Evolutionary conservation across 192 early-diverging fungal species (phyloP), one percentile per base, ranked within the genome.

Genomic region (Chytriomyces hyalinus): DNA sequence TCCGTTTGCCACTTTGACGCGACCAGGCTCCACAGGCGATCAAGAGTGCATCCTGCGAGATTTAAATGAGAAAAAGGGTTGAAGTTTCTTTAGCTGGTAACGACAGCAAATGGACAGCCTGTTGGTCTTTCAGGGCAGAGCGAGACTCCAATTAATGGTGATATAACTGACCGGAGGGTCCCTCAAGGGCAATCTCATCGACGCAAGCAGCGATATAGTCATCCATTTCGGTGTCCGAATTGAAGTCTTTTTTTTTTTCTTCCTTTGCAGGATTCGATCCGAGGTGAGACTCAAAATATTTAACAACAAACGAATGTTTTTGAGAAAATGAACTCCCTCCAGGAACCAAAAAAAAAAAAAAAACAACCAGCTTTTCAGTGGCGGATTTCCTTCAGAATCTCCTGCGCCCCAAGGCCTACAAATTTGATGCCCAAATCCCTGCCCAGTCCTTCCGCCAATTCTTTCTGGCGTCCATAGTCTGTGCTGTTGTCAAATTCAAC

Each of bases 151-250:
- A 36, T 36, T 36, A 4, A 36, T 36, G 36, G 36, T 36, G 36
- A 36, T 57, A 22, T 47, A 13, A 1, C 83, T 57, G 76, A 84
- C 90, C 90, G 65, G 78, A 65, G 4, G 77, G 77, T 17, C 88
- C 90, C 49, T 91, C 90, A 10, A 91, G 69, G 2, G 89, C 87
- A 6, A 88, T 77, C 76, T 91, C 90, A 22, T 85, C 85, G 28
- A 88, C 84, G 9, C 88, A 78, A 62, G 72, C 75, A 44, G 82
- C 70, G 59, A 88, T 83, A 43, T 87, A 65, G 61, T 87, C 87
- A 70, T 90, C 88, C 87, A 90, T 86, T 65, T 36, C 36, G 36
- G 36, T 36, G 36, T 36, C 36, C 36, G 36, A 36, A 36, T 36
- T 36, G 36, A 36, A 36, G 36, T 36, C 36, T 36, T 36, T 36